phyloP scores from a whole-genome alignment of 371 early-diverging fungal genomes.

The Saksenaea oblongispora region DNA sequence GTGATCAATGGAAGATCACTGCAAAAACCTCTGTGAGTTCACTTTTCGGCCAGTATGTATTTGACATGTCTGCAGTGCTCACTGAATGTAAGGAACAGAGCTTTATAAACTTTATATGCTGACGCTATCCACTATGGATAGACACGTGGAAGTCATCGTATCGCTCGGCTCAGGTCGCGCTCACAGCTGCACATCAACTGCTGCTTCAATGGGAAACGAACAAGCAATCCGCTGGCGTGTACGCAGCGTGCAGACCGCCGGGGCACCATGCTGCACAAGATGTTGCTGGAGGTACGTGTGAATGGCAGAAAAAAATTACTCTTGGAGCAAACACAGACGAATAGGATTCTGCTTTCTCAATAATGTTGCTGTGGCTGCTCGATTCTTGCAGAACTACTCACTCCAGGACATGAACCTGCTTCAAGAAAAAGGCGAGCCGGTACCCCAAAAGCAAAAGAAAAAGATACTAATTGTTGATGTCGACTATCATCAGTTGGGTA shows the following conservation, averaged over 20 bases:
- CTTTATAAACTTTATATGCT: background rate
- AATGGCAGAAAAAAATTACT: background rate
- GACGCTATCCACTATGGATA: constrained; percentile 8
- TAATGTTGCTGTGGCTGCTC: constrained; percentile 59
- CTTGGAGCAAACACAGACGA: background rate
- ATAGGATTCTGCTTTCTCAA: constrained; percentile 59
- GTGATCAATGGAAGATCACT: constrained; percentile 38
- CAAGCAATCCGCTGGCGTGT: constrained; percentile 37
- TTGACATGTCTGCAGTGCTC: constrained; percentile 62
- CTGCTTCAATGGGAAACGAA: constrained; percentile 18
- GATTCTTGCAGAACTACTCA: constrained; percentile 54
- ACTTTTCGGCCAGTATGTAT: constrained; percentile 49
- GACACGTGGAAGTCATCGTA: constrained; percentile 71
- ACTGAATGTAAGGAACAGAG: constrained; percentile 41
- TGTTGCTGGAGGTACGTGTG: constrained; percentile 47
- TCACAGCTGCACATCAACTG: constrained; percentile 61
- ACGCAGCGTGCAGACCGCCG: constrained; percentile 72
- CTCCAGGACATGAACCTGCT: constrained; percentile 25
- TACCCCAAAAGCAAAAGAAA: constrained; percentile 21
- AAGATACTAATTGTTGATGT: constrained; percentile 57
- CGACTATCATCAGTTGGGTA: constrained; percentile 66
- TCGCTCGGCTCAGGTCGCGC: constrained; percentile 64
- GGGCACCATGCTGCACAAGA: constrained; percentile 65
- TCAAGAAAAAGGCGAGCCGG: constrained; percentile 16
- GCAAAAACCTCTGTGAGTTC: constrained; percentile 17